Percentiles rank a stretch among this genome's conserved stretches.
phyloP scores from a whole-genome alignment of 1,284 basidiomycete species.

The Melanopsichium pennsylvanicum region DNA sequence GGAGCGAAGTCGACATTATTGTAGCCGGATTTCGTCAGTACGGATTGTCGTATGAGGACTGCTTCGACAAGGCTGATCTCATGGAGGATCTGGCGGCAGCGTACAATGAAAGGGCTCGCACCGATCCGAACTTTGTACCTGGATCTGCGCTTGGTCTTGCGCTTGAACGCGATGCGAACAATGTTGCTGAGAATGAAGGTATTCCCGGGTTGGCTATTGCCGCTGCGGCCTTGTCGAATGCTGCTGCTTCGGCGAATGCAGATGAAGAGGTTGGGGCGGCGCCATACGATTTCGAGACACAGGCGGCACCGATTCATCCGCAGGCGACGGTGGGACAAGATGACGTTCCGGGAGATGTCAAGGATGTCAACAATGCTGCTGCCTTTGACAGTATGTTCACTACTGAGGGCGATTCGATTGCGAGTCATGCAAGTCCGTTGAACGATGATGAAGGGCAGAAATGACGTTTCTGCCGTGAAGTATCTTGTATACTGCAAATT shows the following conservation, averaged over 20 bases:
- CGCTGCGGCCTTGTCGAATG: constrained; percentile 40
- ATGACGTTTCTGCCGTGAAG: neutral
- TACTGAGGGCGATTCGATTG: constrained; percentile 1
- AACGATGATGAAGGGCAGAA: neutral
- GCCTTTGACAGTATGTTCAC: constrained; percentile 21
- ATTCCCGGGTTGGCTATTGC: constrained; percentile 40
- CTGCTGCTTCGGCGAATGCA: constrained; percentile 19
- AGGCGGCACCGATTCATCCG: neutral
- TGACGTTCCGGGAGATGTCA: neutral
- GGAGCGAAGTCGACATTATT: constrained; percentile 77
- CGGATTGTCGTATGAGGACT: constrained; percentile 74
- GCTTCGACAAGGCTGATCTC: constrained; percentile 77
- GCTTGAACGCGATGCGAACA: constrained; percentile 18
- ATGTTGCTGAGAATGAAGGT: constrained; percentile 13
- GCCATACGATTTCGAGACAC: constrained; percentile 1
- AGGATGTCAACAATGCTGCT: neutral
- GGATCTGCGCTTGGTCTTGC: constrained; percentile 37
- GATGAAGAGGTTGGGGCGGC: neutral
- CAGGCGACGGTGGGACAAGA: neutral
- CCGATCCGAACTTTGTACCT: constrained; percentile 30
- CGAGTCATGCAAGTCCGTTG: neutral
- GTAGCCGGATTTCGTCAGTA: constrained; percentile 86
- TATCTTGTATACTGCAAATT: too few species aligned
- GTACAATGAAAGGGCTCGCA: constrained; percentile 30
- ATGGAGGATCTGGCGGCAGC: constrained; percentile 53